These are phyloP conservation scores for Brassica carinata DNA, from an alignment of 345 rosid genomes.

Conservation along the genomic window DNA sequence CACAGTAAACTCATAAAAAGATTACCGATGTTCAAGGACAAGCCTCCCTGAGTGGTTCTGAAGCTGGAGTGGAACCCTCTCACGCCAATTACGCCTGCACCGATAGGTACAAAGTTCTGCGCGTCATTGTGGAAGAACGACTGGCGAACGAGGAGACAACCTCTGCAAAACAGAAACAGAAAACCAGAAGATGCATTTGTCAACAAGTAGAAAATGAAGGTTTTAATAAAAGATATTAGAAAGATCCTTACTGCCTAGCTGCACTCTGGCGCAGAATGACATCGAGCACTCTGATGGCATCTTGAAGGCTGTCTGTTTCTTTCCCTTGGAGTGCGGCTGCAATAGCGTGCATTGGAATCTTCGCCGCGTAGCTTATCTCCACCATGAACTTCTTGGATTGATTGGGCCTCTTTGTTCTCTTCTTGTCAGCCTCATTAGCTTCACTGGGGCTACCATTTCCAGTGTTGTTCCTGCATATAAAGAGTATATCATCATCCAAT, in stretches of 20 bases:
- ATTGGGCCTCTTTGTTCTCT: slow-evolving; percentile 65
- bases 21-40: slow-evolving; percentile 43
- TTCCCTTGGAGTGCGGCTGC: slow-evolving; percentile 79
- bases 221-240: not conserved
- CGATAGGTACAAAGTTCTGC: slow-evolving; percentile 17
- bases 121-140: slow-evolving; percentile 36
- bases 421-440: slow-evolving; percentile 53
- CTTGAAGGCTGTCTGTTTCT: slow-evolving; percentile 73
- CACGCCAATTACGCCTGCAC: slow-evolving; percentile 40
- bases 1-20: not conserved
- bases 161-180: slow-evolving; percentile 49
- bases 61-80: slow-evolving; percentile 46
- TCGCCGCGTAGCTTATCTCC: slow-evolving; percentile 69
- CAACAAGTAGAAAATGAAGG: not conserved
- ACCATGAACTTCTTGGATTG: slow-evolving; percentile 65
- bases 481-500: slow-evolving; percentile 6
- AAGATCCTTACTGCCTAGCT: slow-evolving; percentile 67
- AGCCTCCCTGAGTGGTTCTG: slow-evolving; percentile 45
- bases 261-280: slow-evolving; percentile 84
- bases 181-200: not conserved
- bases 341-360: slow-evolving; percentile 86
- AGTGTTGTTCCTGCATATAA: slow-evolving; percentile 41
- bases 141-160: slow-evolving; percentile 61
- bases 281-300: slow-evolving; percentile 80
- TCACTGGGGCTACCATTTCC: slow-evolving; percentile 60